Evolutionary conservation across 148 eudicot genomes (phyloP).

Genomic region (Chenopodium berlandieri): DNA sequence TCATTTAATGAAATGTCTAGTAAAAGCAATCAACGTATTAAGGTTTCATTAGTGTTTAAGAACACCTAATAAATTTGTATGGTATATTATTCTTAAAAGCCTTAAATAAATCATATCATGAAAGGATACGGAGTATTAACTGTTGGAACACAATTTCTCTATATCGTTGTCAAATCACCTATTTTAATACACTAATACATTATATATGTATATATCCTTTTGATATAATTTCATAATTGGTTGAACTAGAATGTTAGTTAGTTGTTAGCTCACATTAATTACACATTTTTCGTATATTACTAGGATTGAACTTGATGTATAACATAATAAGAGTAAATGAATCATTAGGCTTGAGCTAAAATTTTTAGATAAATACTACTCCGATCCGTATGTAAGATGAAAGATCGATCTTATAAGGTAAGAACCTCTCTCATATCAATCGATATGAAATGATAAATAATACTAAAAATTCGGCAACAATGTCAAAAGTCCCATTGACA

Average conservation of each 20-base stretch:
- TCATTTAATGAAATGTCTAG: background rate
- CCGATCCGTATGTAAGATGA: no score
- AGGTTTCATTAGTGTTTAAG: background rate
- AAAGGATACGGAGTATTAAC: no score
- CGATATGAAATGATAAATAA: background rate
- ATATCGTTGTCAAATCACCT: background rate
- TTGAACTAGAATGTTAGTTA: background rate
- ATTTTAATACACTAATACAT: no score
- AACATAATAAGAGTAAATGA: no score
- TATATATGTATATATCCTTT: no score
- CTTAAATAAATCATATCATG: background rate
- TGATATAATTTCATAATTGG: background rate
- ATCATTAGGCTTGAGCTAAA: no score
- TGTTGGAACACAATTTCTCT: background rate
- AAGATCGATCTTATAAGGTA: no score
- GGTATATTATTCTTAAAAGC: background rate
- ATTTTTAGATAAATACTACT: no score
- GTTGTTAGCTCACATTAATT: background rate
- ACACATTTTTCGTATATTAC: background rate
- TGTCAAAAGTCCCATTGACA: slow-evolving; percentile 24
- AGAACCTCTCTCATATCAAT: no score
- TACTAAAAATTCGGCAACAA: background rate
- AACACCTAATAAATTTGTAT: no score
- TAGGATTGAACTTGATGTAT: no score
- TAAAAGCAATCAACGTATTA: background rate